phyloP scores from a whole-genome alignment of 1,139 yeast genomes.

The Taphrina deformans region DNA sequence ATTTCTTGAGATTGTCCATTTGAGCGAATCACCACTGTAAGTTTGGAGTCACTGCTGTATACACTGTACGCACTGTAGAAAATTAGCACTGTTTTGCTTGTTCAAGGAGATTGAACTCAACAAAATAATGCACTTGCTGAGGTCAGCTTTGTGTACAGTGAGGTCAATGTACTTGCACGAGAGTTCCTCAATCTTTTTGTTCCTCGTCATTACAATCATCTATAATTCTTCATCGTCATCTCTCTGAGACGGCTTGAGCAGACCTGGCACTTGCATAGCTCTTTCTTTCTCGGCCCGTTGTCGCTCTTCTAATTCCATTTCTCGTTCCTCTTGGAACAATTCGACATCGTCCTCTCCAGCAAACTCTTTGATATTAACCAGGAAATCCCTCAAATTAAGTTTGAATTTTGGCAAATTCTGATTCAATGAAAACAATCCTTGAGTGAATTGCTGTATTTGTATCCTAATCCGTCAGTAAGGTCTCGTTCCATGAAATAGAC shows the following conservation, averaged over 20 bases:
- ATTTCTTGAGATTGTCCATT: too few species aligned
- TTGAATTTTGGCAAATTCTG: slow-evolving; percentile 74
- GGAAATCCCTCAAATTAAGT: slow-evolving; percentile 87
- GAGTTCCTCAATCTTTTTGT: too few species aligned
- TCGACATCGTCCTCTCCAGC: slow-evolving; percentile 89
- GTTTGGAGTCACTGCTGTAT: too few species aligned
- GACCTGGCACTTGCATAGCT: slow-evolving; percentile 88
- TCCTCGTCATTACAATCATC: too few species aligned
- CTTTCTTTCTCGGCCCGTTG: slow-evolving; percentile 70
- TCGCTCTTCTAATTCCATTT: slow-evolving; percentile 69
- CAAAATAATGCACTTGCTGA: too few species aligned
- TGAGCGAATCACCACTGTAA: too few species aligned
- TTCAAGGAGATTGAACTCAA: too few species aligned
- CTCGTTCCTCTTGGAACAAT: slow-evolving; percentile 90
- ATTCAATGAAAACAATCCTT: slow-evolving; percentile 68
- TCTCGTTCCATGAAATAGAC: not conserved
- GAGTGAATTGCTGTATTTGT: slow-evolving; percentile 78
- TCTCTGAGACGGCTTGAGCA: slow-evolving; percentile 64
- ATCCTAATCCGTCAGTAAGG: slow-evolving; percentile 45
- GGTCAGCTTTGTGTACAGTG: too few species aligned
- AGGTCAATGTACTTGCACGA: too few species aligned
- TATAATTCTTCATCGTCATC: slow-evolving; percentile 22
- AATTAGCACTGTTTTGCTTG: too few species aligned
- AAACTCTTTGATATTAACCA: slow-evolving; percentile 90
- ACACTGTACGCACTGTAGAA: too few species aligned